Percentiles rank a stretch among this genome's conserved stretches.
These are phyloP conservation scores for Sordariomycetes sp. DNA, from an alignment of 2,329 filamentous ascomycete genomes.

Conservation along the genomic window DNA sequence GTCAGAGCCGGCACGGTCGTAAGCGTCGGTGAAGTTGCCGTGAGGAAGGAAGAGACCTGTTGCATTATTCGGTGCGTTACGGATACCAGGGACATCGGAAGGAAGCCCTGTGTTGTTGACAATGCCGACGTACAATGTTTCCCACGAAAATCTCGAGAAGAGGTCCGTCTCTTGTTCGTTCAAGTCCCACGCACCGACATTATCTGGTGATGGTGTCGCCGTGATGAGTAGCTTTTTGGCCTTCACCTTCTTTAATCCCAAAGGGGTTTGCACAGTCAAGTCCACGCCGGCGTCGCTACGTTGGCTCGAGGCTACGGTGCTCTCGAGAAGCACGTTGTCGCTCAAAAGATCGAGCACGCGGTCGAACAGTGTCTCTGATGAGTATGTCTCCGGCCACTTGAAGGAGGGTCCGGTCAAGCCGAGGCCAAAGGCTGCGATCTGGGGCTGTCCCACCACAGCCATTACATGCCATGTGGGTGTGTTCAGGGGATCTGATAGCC, in stretches of 20 bases:
- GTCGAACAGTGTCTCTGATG: too few relatives aligned
- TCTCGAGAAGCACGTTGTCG: conserved; percentile 24
- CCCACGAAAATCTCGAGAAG: conserved; percentile 22
- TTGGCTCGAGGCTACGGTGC: conserved; percentile 18
- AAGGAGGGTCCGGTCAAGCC: too few relatives aligned
- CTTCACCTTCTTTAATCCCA: conserved; percentile 15
- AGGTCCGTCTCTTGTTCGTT: conserved; percentile 16
- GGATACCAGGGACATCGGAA: conserved; percentile 6
- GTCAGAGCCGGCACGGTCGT: conserved; percentile 18
- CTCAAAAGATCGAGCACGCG: conserved; percentile 28
- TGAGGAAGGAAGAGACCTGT: conserved; percentile 10
- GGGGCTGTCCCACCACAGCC: conserved; percentile 29
- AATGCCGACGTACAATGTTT: conserved; percentile 20
- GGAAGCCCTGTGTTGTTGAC: conserved; percentile 10
- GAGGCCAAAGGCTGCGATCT: conserved; percentile 29
- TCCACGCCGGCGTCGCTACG: conserved; percentile 14
- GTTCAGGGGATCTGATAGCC: too few relatives aligned
- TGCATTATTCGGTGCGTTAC: conserved; percentile 11
- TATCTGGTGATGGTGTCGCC: conserved; percentile 20
- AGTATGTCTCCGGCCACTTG: too few relatives aligned
- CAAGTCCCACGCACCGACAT: conserved; percentile 20
- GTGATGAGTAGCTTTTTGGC: conserved; percentile 25
- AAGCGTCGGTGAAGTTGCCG: conserved; percentile 10
- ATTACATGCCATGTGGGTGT: too few relatives aligned
- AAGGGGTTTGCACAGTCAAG: conserved; percentile 14